A percentile compares a stretch with the other conserved stretches of the same genome.
Conservation (phyloP, 345 rosid genomes). For the Excoecaria cochinchinensis region DNA sequence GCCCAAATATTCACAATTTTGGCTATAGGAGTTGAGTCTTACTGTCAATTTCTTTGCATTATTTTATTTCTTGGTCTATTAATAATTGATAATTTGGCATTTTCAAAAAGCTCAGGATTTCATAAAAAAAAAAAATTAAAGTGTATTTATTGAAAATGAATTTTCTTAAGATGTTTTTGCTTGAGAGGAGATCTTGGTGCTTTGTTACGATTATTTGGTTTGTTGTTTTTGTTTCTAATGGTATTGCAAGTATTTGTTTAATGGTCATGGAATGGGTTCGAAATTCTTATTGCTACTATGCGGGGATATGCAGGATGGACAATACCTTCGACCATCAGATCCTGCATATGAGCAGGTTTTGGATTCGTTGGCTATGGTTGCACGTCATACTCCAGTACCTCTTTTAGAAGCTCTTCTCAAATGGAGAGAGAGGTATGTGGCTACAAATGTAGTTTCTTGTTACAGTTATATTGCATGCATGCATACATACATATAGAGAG, state of each 20-base stretch:
- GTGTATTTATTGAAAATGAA: background rate
- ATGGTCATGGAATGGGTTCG: background rate
- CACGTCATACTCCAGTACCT: slow-evolving; percentile 94
- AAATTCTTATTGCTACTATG: background rate
- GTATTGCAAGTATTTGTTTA: background rate
- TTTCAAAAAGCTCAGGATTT: background rate
- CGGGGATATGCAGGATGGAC: slow-evolving; percentile 73
- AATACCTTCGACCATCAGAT: slow-evolving; percentile 92
- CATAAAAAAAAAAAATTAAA: background rate
- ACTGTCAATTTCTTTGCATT: background rate
- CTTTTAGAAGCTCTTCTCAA: slow-evolving; percentile 91
- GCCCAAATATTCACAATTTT: background rate
- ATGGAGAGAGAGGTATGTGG: slow-evolving; percentile 86
- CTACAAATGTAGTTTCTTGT: background rate
- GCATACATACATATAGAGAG: no score
- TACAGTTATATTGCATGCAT: background rate
- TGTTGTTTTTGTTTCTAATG: background rate
- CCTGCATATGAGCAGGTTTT: slow-evolving; percentile 98
- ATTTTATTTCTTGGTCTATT: background rate
- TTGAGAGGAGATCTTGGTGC: background rate
- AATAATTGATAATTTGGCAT: background rate
- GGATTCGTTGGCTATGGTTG: slow-evolving; percentile 97
- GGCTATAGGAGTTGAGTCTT: background rate
- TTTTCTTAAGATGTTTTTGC: background rate
- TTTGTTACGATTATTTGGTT: background rate